Evolutionary conservation across 129 eudicot genomes (phyloP).

Genomic region (Tanacetum coccineum): DNA sequence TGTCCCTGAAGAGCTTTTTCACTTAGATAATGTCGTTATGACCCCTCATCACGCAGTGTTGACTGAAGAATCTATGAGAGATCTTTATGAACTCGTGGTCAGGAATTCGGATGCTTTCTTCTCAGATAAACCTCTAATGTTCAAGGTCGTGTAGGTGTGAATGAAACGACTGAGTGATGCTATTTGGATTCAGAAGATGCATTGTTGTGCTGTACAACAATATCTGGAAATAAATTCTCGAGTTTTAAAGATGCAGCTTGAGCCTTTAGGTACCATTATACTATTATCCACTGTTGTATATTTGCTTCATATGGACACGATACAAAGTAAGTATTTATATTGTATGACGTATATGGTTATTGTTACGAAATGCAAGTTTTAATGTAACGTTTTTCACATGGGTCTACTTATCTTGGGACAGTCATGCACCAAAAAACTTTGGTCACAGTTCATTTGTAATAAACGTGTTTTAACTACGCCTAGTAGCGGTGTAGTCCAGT

Average conservation of each 20-base stretch:
- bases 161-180: background rate
- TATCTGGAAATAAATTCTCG: background rate
- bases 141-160: slow-evolving; percentile 35
- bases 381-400: background rate
- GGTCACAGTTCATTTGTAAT: background rate
- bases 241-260: background rate
- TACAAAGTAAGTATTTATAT: background rate
- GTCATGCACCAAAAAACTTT: background rate
- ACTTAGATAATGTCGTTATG: slow-evolving; percentile 64
- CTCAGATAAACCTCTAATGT: slow-evolving; percentile 43
- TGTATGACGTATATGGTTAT: background rate
- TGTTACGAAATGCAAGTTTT: background rate
- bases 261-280: background rate
- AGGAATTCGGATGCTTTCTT: slow-evolving; percentile 74
- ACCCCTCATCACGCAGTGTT: slow-evolving; percentile 53
- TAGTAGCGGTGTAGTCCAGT: too few relatives aligned
- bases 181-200: background rate
- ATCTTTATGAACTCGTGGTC: slow-evolving; percentile 34
- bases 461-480: too few relatives aligned
- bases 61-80: slow-evolving; percentile 45
- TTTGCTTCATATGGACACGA: background rate
- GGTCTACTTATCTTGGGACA: background rate
- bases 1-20: slow-evolving; percentile 43
- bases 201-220: background rate
- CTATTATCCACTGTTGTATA: background rate